Percentiles rank a stretch among this genome's conserved stretches.
These are phyloP conservation scores for Talaromyces sp. DNA, from an alignment of 2,329 filamentous ascomycete species.

Conservation along the genomic window DNA sequence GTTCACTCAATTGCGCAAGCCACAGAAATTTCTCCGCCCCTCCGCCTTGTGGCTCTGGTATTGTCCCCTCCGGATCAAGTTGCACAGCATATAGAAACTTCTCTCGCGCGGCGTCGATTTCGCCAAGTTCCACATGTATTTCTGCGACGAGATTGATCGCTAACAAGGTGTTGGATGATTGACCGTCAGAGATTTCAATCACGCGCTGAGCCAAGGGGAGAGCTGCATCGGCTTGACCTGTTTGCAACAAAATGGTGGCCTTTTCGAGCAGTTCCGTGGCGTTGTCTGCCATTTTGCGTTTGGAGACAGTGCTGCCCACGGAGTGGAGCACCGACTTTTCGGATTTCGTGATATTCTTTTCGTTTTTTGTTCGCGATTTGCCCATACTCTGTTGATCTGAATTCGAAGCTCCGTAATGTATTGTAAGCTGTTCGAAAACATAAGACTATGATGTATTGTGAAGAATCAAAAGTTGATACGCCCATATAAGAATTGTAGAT, in stretches of 20 bases:
- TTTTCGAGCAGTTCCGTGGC: constrained; percentile 55
- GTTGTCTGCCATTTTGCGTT: constrained; percentile 48
- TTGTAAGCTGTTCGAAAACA: background rate
- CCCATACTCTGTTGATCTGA: constrained; percentile 40
- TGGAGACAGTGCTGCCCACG: constrained; percentile 34
- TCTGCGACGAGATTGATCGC: constrained; percentile 75
- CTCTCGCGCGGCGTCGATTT: constrained; percentile 68
- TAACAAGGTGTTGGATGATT: constrained; percentile 43
- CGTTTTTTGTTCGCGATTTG: constrained; percentile 48
- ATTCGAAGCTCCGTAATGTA: background rate
- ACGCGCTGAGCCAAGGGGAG: constrained; percentile 54
- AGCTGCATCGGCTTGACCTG: constrained; percentile 56
- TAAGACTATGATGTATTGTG: background rate
- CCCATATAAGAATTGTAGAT: constrained; percentile 7
- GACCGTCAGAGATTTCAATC: constrained; percentile 37
- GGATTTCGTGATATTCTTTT: constrained; percentile 42
- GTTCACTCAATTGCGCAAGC: constrained; percentile 79
- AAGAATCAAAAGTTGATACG: background rate
- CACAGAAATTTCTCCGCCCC: constrained; percentile 93
- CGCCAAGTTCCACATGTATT: constrained; percentile 76
- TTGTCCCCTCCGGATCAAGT: constrained; percentile 70
- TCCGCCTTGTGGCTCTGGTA: constrained; percentile 68
- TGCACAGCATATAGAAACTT: constrained; percentile 70
- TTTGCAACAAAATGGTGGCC: constrained; percentile 56
- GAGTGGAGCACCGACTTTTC: constrained; percentile 44